These are phyloP conservation scores for Telfairia occidentalis DNA, from an alignment of 331 rosid genomes.

Conservation along the genomic window DNA sequence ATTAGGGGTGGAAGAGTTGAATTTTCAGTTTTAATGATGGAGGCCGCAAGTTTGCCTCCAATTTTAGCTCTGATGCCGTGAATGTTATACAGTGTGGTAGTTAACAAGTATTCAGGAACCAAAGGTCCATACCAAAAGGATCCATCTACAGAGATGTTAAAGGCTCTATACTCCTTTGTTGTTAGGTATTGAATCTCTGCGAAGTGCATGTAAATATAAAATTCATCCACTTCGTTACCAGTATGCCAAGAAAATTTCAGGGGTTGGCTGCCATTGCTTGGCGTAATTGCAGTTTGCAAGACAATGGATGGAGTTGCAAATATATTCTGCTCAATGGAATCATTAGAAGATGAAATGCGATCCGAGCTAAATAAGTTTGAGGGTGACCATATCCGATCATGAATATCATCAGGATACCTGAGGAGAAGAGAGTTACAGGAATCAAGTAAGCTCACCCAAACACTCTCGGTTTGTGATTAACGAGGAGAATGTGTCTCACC, in stretches of 20 bases:
- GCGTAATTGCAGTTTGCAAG: slow-evolving; percentile 26
- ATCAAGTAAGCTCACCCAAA: neutral
- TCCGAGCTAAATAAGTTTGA: neutral
- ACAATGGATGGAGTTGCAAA: slow-evolving; percentile 19
- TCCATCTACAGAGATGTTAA: slow-evolving; percentile 29
- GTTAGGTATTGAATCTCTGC: slow-evolving; percentile 24
- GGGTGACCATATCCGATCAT: slow-evolving; percentile 6
- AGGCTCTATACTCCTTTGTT: slow-evolving; percentile 24
- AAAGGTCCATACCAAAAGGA: slow-evolving; percentile 3
- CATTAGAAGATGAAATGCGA: neutral
- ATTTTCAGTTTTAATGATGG: neutral
- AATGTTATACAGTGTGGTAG: neutral
- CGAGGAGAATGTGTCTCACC: slow-evolving; percentile 17
- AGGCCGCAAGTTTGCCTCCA: neutral
- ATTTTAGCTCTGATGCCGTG: neutral
- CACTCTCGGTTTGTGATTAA: neutral
- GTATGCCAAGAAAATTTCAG: slow-evolving; percentile 14
- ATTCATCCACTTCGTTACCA: neutral
- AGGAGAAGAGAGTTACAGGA: neutral
- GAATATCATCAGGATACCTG: neutral
- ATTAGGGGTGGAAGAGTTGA: slow-evolving; percentile 46
- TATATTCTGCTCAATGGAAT: neutral
- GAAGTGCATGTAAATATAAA: slow-evolving; percentile 35
- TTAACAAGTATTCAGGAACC: neutral
- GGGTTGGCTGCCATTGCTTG: slow-evolving; percentile 2